These are phyloP conservation scores for Leccinum variabile DNA, from an alignment of 1,284 basidiomycete genomes.

Conservation along the genomic window DNA sequence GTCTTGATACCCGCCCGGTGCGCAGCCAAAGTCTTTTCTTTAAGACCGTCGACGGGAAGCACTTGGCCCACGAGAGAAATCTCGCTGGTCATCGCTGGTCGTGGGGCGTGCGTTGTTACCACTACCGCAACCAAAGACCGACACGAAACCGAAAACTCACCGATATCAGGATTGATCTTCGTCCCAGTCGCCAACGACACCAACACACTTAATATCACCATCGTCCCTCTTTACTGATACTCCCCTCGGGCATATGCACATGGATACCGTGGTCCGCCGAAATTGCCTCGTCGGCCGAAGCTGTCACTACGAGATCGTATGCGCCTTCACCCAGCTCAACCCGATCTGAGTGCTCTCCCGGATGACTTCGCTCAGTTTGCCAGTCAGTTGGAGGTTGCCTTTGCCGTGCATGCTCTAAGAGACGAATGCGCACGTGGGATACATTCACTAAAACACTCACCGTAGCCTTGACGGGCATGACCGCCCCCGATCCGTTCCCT, in stretches of 20 bases:
- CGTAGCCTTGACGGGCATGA: conserved; percentile 96
- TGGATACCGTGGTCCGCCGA: conserved; percentile 86
- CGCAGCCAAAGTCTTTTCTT: conserved; percentile 94
- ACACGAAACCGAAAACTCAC: conserved; percentile 43
- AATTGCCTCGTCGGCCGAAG: conserved; percentile 69
- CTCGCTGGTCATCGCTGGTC: conserved; percentile 92
- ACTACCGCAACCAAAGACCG: not conserved
- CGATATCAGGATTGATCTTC: conserved; percentile 82
- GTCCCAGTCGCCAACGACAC: conserved; percentile 82
- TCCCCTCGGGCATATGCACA: conserved; percentile 96
- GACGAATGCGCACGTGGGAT: not conserved
- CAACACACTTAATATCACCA: conserved; percentile 88
- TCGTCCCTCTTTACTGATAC: conserved; percentile 45
- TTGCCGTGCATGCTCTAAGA: conserved; percentile 88
- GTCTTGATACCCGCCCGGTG: conserved; percentile 90
- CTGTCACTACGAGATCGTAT: conserved; percentile 83
- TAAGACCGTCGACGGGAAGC: conserved; percentile 89
- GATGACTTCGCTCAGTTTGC: conserved; percentile 97
- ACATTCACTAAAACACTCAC: conserved; percentile 45
- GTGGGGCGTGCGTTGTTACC: not conserved
- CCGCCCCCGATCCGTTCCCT: conserved; percentile 93
- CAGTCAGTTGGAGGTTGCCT: conserved; percentile 87
- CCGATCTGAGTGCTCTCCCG: conserved; percentile 94
- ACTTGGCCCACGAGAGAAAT: conserved; percentile 91
- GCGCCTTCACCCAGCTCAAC: conserved; percentile 94